phyloP scores from a whole-genome alignment of 2,329 filamentous ascomycete species.

The Tolypocladium inflatum region DNA sequence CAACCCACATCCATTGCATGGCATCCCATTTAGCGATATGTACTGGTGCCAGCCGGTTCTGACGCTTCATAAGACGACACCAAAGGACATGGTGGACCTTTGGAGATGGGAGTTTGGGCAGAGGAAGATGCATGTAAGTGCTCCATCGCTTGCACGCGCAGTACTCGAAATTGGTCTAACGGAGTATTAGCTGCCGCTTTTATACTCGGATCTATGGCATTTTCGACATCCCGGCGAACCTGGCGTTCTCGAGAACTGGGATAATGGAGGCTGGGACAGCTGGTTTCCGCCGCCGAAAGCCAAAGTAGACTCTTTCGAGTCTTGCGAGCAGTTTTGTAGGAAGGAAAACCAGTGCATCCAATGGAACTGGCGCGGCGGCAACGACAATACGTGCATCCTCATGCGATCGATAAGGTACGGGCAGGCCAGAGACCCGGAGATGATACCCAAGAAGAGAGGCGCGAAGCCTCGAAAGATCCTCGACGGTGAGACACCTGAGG shows the following conservation, averaged over 20 bases:
- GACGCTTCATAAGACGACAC: not conserved
- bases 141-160: not conserved
- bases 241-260: not conserved
- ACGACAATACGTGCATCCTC: not conserved
- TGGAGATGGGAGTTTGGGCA: not conserved
- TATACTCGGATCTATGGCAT: not conserved
- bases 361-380: not conserved
- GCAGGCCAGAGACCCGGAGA: not conserved
- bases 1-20: not conserved
- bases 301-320: not conserved
- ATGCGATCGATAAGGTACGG: not conserved
- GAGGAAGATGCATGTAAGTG: not conserved
- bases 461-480: not conserved
- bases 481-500: not conserved
- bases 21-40: not conserved
- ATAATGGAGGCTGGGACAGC: not conserved
- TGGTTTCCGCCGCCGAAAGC: not conserved
- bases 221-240: not conserved
- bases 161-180: not conserved
- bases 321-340: not conserved
- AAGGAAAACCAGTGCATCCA: not conserved
- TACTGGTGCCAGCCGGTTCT: not conserved
- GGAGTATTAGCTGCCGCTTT: not conserved
- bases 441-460: not conserved
- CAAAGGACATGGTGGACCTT: not conserved